Base-by-base conservation (phyloP, 768 basidiomycete genomes). In the Suillus fuscotomentosus region DNA sequence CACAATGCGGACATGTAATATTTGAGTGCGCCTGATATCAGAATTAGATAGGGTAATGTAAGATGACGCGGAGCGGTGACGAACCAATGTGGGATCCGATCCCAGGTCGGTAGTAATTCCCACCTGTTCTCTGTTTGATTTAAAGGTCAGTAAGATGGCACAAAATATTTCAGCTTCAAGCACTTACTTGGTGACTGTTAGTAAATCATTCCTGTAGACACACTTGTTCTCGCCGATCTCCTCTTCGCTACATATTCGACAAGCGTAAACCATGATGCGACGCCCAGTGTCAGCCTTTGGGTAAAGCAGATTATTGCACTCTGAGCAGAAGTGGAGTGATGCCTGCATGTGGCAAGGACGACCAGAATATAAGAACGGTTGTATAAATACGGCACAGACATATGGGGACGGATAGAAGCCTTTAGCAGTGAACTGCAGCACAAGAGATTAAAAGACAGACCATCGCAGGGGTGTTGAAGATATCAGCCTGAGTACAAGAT, bases 281-380 rank as follows among this genome's bases (percentile, higher is more conserved):
- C 95, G 88, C 66, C 89, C 84, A 63, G 87, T 87, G 77, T 97
- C 96, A 50, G 93, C 95, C 79, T 95, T 89, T 24, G 95, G 95
- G 75, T 97, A 96, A 60, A 97, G 83, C 36, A 97, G 84, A 74
- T 97, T 97, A 80, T 96, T 95, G 82, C 95, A 97, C 82, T 97
- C 95, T 45, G 88, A 89, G 71, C 95, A 97, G 78, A 97, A 97
- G 69, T 92, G 88, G 36, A 97, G 86, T 2, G 91, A 91, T 13
- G 92, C 88, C 92, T 94, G 64, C 1, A 41, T 31, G 39, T 45
- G 31, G 20, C 17, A 57, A 42, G n/a, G 59, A 22, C 5, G 47
- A 22, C 47, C 22, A 47, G 17, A 34, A 3, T 41, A 64, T 60
- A 5, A 41, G 5, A 43, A 59, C 3, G 14, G 48, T 53, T 45